These are phyloP conservation scores for Penicillium bovifimosum DNA, from an alignment of 495 filamentous ascomycete genomes.

Conservation along the genomic window DNA sequence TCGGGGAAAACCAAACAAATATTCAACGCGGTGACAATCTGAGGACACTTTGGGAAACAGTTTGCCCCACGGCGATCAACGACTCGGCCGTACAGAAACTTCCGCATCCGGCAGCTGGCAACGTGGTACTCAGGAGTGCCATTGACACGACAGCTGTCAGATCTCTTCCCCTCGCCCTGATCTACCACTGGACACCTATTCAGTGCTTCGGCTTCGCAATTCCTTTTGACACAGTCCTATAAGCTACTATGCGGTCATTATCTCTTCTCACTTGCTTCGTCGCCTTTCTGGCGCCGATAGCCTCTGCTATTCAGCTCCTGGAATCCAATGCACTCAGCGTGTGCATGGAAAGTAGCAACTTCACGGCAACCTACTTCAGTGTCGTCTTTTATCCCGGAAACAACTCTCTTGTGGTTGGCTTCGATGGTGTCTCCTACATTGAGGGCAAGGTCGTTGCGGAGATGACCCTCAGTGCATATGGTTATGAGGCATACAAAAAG, in stretches of 20 bases:
- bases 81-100: slow-evolving; percentile 14
- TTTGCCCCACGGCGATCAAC: slow-evolving; percentile 6
- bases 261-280: slow-evolving; percentile 36
- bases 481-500: slow-evolving; percentile 59
- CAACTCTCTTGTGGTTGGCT: slow-evolving; percentile 62
- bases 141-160: slow-evolving; percentile 27
- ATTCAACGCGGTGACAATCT: background rate
- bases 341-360: slow-evolving; percentile 72
- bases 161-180: slow-evolving; percentile 15
- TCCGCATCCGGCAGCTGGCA: slow-evolving; percentile 42
- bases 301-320: slow-evolving; percentile 44
- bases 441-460: slow-evolving; percentile 79
- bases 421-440: slow-evolving; percentile 80
- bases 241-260: slow-evolving; percentile 36
- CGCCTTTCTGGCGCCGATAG: slow-evolving; percentile 36
- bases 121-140: slow-evolving; percentile 35
- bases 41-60: slow-evolving; percentile 3
- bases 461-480: slow-evolving; percentile 74
- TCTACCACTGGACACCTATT: slow-evolving; percentile 7
- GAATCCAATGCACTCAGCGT: slow-evolving; percentile 71
- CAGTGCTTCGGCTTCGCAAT: slow-evolving; percentile 10
- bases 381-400: slow-evolving; percentile 75
- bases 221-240: slow-evolving; percentile 2
- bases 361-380: slow-evolving; percentile 78
- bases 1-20: background rate